Evolutionary conservation across 2,329 filamentous ascomycete species (phyloP), one percentile per base, ranked within the genome.

Genomic region (Epichloe festucae): DNA sequence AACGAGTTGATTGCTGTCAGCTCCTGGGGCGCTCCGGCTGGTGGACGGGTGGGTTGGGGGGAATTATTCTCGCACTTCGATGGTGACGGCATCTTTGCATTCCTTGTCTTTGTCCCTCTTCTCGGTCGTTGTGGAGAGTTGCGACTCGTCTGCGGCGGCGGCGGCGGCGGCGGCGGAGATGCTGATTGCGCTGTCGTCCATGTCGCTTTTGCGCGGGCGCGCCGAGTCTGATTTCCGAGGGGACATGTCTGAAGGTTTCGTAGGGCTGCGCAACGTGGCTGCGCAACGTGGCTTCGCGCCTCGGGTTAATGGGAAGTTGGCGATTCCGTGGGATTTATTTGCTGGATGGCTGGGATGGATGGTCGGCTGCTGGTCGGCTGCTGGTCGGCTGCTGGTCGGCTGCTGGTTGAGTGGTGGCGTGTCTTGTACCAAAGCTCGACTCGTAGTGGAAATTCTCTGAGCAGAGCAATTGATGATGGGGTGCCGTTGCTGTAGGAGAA

Each of bases 201-300:
- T 69, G 11, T 75, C 72, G 43, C 68, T 69, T 56, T 75, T 71
- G 67, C 70, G 21, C 43, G 43, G 12, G 14, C 12, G 4, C 21
- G 41, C 10, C 31, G 66, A 59, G 57, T 78, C 76, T 56, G 72
- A 75, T 63, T 82, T 82, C 50, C 74, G 72, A 27, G 77, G 71
- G 46, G 78, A 75, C 78, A 81, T 81, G 51, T 31, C 7, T 23
- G 51, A 58, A 53, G 41, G 23, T 36, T 42, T 47, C 51, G 53
- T 3, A 15, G 12, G 12, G 21, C 3, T 10, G 23, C 43, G 23
- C 23, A 12, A 27, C 12, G 6, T 27, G 27, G 27, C 0, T 27
- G 23, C 43, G 23, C 23, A 12, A 27, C 12, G 6, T 27, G 27
- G 27, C 0, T 27, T 27, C 7, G 27, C 27, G 27, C 27, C 27